phyloP scores from a whole-genome alignment of 2,329 filamentous ascomycete genomes.

The Endocalyx cinctus region DNA sequence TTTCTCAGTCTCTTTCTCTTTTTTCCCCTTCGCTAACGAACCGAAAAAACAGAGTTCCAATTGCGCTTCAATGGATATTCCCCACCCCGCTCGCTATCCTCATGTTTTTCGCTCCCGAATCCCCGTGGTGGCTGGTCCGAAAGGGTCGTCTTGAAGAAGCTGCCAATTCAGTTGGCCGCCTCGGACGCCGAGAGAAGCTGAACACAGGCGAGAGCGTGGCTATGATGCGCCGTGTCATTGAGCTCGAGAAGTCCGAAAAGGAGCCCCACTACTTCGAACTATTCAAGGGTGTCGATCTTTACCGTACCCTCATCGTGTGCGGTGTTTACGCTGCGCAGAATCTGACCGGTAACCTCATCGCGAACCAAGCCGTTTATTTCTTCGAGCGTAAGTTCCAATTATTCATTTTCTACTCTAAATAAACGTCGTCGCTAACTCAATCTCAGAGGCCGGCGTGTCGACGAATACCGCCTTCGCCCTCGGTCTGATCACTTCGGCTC shows the following conservation, averaged over 20 bases:
- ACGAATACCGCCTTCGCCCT: conserved; percentile 18
- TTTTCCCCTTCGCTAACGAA: conserved; percentile 5
- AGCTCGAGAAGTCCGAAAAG: conserved; percentile 46
- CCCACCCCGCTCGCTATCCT: conserved; percentile 48
- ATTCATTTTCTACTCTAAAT: background rate
- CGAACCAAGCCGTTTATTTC: conserved; percentile 59
- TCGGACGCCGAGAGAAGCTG: conserved; percentile 37
- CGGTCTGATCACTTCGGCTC: conserved; percentile 10
- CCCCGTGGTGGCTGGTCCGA: conserved; percentile 53
- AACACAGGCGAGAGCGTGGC: conserved; percentile 43
- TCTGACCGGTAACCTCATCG: conserved; percentile 58
- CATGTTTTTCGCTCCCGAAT: conserved; percentile 47
- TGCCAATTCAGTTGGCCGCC: conserved; percentile 41
- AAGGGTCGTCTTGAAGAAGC: conserved; percentile 43
- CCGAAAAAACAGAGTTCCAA: conserved; percentile 40
- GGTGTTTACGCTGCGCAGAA: conserved; percentile 56
- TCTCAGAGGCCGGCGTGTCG: conserved; percentile 58
- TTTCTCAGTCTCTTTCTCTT: no score
- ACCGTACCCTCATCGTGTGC: conserved; percentile 51
- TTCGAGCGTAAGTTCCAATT: conserved; percentile 43
- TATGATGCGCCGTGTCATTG: conserved; percentile 55
- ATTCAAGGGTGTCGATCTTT: conserved; percentile 49
- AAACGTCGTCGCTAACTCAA: background rate
- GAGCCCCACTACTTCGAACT: conserved; percentile 34
- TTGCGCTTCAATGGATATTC: conserved; percentile 56